These are phyloP conservation scores for Chaetomiaceae sp. DNA, from an alignment of 2,329 filamentous ascomycete species.

Conservation along the genomic window DNA sequence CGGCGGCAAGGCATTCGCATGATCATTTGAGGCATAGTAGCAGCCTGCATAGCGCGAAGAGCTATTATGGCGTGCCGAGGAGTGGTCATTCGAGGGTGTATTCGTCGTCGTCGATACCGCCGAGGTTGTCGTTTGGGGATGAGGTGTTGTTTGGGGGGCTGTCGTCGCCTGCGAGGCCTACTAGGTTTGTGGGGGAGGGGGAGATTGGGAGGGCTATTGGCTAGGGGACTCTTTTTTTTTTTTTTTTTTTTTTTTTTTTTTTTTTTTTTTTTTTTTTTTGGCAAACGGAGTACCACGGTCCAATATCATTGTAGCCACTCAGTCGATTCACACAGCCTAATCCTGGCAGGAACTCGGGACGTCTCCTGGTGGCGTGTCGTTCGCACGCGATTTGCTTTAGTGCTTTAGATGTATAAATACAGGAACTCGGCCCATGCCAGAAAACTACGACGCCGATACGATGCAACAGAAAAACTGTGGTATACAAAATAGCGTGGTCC, in stretches of 20 bases:
- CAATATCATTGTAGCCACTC: too few relatives aligned
- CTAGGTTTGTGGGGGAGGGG: slow-evolving; percentile 39
- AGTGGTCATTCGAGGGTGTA: slow-evolving; percentile 39
- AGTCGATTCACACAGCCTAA: too few relatives aligned
- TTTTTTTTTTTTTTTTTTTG: not conserved
- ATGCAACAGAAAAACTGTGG: slow-evolving; percentile 3
- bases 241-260: not conserved
- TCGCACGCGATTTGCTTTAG: too few relatives aligned
- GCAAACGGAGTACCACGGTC: too few relatives aligned
- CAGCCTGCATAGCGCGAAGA: not conserved
- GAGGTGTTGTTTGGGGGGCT: slow-evolving; percentile 43
- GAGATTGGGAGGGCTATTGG: slow-evolving; percentile 53
- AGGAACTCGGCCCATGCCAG: too few relatives aligned
- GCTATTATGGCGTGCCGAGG: not conserved
- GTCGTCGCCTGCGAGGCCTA: slow-evolving; percentile 45
- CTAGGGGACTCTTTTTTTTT: slow-evolving; percentile 28
- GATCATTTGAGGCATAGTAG: slow-evolving; percentile 20
- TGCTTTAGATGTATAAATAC: too few relatives aligned
- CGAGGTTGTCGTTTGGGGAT: slow-evolving; percentile 44
- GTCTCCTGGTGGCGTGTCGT: too few relatives aligned
- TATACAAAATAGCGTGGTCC: not conserved
- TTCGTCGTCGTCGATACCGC: slow-evolving; percentile 41
- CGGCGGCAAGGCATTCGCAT: slow-evolving; percentile 31
- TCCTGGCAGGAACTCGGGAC: too few relatives aligned
- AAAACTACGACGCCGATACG: not conserved